Evolutionary conservation across 2,329 filamentous ascomycete genomes (phyloP).

Genomic region (Thielaviopsis populi): DNA sequence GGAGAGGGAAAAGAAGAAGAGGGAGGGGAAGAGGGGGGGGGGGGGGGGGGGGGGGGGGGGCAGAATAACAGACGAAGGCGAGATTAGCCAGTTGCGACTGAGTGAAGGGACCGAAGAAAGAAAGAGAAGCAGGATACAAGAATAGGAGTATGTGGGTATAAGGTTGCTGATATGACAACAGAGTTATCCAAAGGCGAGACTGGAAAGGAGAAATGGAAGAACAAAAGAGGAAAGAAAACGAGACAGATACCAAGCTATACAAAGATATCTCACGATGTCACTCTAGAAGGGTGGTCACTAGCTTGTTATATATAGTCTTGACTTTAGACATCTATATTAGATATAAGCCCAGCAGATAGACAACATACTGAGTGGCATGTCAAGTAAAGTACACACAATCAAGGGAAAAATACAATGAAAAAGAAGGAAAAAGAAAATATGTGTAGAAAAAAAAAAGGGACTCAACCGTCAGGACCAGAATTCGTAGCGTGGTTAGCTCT

Average conservation of each 20-base stretch:
- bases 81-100: background rate
- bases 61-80: background rate
- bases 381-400: background rate
- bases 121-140: background rate
- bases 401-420: background rate
- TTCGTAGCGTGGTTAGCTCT: background rate
- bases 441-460: background rate
- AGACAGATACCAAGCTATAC: background rate
- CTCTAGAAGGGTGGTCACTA: background rate
- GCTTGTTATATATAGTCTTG: slow-evolving; percentile 2
- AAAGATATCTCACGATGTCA: background rate
- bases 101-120: background rate
- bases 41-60: background rate
- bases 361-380: background rate
- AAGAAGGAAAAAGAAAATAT: background rate
- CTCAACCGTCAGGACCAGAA: background rate
- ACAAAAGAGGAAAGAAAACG: background rate
- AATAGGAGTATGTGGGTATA: background rate
- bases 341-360: background rate
- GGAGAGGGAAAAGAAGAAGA: background rate
- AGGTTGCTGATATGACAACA: background rate
- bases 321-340: background rate
- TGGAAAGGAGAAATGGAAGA: background rate
- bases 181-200: background rate
- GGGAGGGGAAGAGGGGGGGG: background rate